Evolutionary conservation across 768 basidiomycete genomes (phyloP).

Genomic region (Trametes cubensis): DNA sequence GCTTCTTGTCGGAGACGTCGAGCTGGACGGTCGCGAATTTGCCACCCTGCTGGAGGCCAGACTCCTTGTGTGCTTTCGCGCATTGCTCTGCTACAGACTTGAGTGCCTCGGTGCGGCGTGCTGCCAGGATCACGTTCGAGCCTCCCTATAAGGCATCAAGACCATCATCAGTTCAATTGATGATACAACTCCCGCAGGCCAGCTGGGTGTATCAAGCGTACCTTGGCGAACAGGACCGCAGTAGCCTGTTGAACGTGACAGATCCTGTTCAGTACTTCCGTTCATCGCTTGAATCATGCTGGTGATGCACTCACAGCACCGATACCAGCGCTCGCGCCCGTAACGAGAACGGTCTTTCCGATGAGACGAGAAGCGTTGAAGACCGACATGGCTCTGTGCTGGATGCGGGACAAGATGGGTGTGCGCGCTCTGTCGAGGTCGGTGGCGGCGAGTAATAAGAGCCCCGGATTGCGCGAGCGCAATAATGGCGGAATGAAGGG

Average conservation of each 20-base stretch:
- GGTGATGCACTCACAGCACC: constrained; percentile 63
- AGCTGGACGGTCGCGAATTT: constrained; percentile 71
- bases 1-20: constrained; percentile 78
- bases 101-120: constrained; percentile 75
- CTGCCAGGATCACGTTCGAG: constrained; percentile 83
- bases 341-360: constrained; percentile 85
- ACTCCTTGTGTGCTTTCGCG: constrained; percentile 67
- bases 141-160: constrained; percentile 57
- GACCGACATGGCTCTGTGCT: constrained; percentile 59
- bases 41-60: constrained; percentile 75
- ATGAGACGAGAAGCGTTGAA: constrained; percentile 81
- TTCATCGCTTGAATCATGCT: neutral
- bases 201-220: constrained; percentile 33
- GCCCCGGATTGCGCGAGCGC: constrained; percentile 16
- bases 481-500: constrained; percentile 26
- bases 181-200: neutral
- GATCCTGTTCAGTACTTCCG: neutral
- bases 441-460: constrained; percentile 6
- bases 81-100: constrained; percentile 71
- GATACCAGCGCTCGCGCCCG: constrained; percentile 89
- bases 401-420: constrained; percentile 7
- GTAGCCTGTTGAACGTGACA: constrained; percentile 59
- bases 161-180: neutral
- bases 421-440: neutral
- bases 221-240: constrained; percentile 88